Percentiles rank a stretch among this genome's conserved stretches.
Evolutionary conservation across 495 filamentous ascomycete species (phyloP).

Genomic region (Annulohypoxylon nitens): DNA sequence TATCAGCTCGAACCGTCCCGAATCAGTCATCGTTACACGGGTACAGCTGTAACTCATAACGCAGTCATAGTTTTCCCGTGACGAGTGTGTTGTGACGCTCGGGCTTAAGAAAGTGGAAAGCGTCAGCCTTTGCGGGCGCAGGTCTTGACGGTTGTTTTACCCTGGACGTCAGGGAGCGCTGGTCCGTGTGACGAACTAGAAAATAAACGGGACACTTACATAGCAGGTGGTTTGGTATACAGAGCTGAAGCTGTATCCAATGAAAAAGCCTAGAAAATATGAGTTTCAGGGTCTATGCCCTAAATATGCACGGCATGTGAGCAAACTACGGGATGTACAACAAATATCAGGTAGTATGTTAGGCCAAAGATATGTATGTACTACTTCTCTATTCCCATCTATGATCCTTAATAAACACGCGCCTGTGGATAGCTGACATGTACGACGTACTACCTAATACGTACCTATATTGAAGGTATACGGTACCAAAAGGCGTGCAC

Average conservation of each 20-base stretch:
- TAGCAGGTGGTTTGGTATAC: conserved; percentile 16
- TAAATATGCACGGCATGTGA: conserved; percentile 48
- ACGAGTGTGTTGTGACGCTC: conserved; percentile 31
- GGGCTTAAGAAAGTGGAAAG: conserved; percentile 30
- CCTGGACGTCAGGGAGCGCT: conserved; percentile 17
- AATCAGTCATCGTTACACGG: conserved; percentile 28
- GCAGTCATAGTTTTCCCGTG: conserved; percentile 20
- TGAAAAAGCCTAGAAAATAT: conserved; percentile 16
- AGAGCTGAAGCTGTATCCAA: conserved; percentile 39
- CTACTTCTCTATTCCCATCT: conserved; percentile 27
- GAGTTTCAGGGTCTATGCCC: conserved; percentile 35
- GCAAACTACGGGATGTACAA: conserved; percentile 7
- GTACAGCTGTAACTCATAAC: conserved; percentile 24
- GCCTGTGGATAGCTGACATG: conserved; percentile 43
- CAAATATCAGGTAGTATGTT: no score
- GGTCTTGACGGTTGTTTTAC: conserved; percentile 9
- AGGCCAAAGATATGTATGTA: not conserved
- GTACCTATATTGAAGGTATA: not conserved
- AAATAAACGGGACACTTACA: conserved; percentile 13
- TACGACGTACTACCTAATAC: conserved; percentile 4
- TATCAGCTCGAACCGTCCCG: conserved; percentile 3
- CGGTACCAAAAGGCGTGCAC: conserved; percentile 5
- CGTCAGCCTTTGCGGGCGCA: conserved; percentile 30
- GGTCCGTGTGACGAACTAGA: conserved; percentile 35
- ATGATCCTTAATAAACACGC: conserved; percentile 23